Evolutionary conservation across 2,329 filamentous ascomycete genomes (phyloP), one percentile per base, ranked within the genome.

Genomic region (Fusarium staphyleae): DNA sequence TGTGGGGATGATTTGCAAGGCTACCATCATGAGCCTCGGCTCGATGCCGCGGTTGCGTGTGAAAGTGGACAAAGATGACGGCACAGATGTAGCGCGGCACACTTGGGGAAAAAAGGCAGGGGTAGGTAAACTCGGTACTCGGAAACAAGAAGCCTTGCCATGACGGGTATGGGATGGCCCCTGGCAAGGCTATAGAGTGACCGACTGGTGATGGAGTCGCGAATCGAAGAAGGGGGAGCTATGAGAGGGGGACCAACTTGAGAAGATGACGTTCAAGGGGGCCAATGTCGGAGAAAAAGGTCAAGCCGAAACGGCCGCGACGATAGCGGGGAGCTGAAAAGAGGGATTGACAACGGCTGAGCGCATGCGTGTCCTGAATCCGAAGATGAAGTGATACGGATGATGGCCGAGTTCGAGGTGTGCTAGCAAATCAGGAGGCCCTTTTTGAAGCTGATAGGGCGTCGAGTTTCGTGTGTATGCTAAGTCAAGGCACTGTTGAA

Each of bases 341-440:
- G 51, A 64, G 41, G 60, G 47, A 14, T 29, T 35, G 30, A 14
- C 18, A 12, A 44, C 18, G 24, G 15, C 22, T 44, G 14, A 32
- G 34, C 26, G 30, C 26, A 24, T 24, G 35, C 24, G 41, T 44
- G 40, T 49, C 50, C 43, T 39, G 42, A 47, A 43, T 48, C 13
- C 16, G 36, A 28, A 29, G 15, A 40, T 8, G 33, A 19, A 18
- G n/a, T 24, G 43, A 55, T 46, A 52, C 60, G 63, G 63, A 66
- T 63, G 48, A 42, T 55, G 63, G 30, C 63, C 63, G 63, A 66
- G 41, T 39, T 52, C 45, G 51, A 61, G 49, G 46, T 30, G 49
- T 32, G 55, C 37, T 59, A 43, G 19, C 24, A 57, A 48, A 55
- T 49, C 48, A 52, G 52, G 60, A 49, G 52, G 3, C 36, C 34